A percentile compares a stretch with the other conserved stretches of the same genome.
These are phyloP conservation scores for Pichia eremophila DNA, from an alignment of 805 yeast genomes.

Conservation along the genomic window DNA sequence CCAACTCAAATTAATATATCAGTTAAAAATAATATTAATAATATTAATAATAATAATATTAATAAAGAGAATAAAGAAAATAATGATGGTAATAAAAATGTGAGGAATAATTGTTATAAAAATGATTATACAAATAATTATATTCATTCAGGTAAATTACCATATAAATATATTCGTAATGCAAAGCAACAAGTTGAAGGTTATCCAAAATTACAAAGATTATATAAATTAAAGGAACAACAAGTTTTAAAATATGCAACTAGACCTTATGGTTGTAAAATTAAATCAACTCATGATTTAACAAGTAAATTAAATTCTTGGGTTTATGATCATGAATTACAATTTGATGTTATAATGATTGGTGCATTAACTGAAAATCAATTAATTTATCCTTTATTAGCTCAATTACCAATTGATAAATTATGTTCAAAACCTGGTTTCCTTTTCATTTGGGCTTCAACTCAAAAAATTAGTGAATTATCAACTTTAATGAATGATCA, in stretches of 20 bases:
- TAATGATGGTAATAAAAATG: neutral
- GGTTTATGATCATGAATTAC: constrained; percentile 47
- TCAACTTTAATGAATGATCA: constrained; percentile 36
- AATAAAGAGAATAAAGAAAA: neutral
- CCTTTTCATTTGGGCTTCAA: constrained; percentile 79
- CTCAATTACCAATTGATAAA: constrained; percentile 59
- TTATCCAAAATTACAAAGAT: constrained; percentile 69
- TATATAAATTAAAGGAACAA: constrained; percentile 54
- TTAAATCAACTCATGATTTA: constrained; percentile 39
- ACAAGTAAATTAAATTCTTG: constrained; percentile 49
- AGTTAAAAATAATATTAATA: neutral
- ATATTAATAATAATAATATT: neutral
- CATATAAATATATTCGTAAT: constrained; percentile 60
- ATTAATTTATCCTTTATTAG: constrained; percentile 50
- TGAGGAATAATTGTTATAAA: constrained; percentile 25
- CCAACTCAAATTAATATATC: neutral
- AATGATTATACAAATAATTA: constrained; percentile 70
- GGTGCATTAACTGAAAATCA: constrained; percentile 77
- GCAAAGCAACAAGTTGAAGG: constrained; percentile 63
- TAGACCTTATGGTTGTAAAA: constrained; percentile 58
- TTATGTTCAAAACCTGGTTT: constrained; percentile 81
- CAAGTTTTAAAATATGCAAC: constrained; percentile 47
- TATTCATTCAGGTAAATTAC: constrained; percentile 52
- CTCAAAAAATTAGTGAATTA: constrained; percentile 58
- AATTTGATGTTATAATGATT: constrained; percentile 86